These are phyloP conservation scores for Kwoniella shivajii DNA, from an alignment of 1,284 basidiomycete species.

Conservation along the genomic window DNA sequence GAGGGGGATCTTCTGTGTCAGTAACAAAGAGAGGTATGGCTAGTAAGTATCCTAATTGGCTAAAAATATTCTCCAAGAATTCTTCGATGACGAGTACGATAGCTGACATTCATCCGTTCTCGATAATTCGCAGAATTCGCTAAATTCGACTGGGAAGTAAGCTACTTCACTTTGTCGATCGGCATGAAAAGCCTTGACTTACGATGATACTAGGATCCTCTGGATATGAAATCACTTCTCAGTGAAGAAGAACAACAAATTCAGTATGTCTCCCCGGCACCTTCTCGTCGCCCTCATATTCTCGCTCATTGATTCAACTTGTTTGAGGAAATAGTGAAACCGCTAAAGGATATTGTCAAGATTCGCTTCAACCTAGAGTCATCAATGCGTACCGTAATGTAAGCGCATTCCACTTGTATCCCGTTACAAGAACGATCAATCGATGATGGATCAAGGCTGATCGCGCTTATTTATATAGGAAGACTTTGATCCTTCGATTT, in stretches of 20 bases:
- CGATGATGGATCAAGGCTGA: not conserved
- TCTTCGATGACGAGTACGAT: not conserved
- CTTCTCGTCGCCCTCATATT: too few relatives aligned
- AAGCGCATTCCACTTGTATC: too few relatives aligned
- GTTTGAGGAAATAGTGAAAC: constrained; percentile 60
- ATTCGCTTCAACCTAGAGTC: constrained; percentile 79
- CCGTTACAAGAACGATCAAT: not conserved
- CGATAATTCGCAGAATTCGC: constrained; percentile 51
- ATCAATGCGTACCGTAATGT: constrained; percentile 85
- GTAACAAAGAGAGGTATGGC: not conserved
- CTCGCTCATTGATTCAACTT: too few relatives aligned
- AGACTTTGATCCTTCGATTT: constrained; percentile 77
- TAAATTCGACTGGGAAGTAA: constrained; percentile 71
- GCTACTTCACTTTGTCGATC: constrained; percentile 1
- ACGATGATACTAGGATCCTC: constrained; percentile 60
- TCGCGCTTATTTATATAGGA: constrained; percentile 27
- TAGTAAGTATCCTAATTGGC: too few relatives aligned
- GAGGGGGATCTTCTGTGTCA: too few relatives aligned
- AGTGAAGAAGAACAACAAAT: constrained; percentile 90
- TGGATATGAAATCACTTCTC: constrained; percentile 72
- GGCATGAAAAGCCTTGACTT: not conserved
- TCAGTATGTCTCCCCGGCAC: constrained; percentile 59
- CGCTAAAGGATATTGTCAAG: constrained; percentile 81
- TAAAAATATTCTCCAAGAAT: not conserved
- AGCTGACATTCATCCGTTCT: not conserved